Conservation (phyloP, 2,329 filamentous ascomycete genomes). For the Paraphaeosphaeria sporulosa region DNA sequence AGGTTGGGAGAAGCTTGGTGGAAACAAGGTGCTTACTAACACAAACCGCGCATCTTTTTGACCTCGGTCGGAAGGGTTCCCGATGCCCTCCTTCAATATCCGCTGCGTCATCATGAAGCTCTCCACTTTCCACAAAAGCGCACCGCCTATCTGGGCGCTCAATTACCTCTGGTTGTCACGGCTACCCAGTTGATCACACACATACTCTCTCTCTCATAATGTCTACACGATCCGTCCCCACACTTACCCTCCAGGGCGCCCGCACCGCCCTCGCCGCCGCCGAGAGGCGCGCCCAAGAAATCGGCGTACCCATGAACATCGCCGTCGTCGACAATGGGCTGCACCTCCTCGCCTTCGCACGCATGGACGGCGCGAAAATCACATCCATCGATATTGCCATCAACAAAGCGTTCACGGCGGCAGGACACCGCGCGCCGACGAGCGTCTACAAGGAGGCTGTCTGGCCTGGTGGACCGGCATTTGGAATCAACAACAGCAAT, state of each 20-base stretch:
- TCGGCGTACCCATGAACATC: constrained; percentile 57
- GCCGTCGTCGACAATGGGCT: constrained; percentile 56
- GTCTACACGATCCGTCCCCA: constrained; percentile 43
- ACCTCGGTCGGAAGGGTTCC: neutral
- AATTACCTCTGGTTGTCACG: neutral
- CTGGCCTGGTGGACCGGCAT: constrained; percentile 61
- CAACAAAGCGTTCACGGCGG: constrained; percentile 67
- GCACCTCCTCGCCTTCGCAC: constrained; percentile 57
- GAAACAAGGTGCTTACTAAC: neutral
- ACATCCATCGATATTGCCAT: constrained; percentile 70
- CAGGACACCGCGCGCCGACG: constrained; percentile 61
- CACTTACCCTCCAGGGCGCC: constrained; percentile 47
- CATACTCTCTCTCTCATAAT: constrained; percentile 18
- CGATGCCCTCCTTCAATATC: constrained; percentile 6
- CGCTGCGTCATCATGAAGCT: neutral
- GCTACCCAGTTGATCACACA: neutral
- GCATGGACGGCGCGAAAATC: constrained; percentile 59
- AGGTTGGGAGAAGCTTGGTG: neutral
- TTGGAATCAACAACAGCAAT: constrained; percentile 61
- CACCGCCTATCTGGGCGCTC: neutral
- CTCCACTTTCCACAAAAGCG: no score
- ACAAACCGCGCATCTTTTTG: neutral
- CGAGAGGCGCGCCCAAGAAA: constrained; percentile 45
- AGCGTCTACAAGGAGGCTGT: constrained; percentile 62
- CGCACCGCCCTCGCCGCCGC: constrained; percentile 46